phyloP scores from a whole-genome alignment of 2,329 filamentous ascomycete species.

The Colletotrichum phormii region DNA sequence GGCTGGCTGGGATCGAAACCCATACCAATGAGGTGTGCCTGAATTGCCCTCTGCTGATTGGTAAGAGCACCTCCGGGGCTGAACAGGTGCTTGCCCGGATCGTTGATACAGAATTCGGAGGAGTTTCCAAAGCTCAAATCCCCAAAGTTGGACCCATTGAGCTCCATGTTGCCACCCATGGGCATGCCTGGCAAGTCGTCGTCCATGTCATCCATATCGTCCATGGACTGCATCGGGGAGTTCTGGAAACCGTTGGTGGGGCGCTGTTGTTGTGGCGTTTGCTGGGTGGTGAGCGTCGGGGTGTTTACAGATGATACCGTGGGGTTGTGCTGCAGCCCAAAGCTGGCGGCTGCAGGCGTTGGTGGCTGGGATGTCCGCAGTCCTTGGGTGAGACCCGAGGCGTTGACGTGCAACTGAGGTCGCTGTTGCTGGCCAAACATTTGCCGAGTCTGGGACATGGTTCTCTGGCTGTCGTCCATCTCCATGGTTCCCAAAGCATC shows the following conservation, averaged over 20 bases:
- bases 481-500: constrained; percentile 78
- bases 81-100: constrained; percentile 93
- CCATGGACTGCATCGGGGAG: constrained; percentile 72
- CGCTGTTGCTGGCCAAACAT: constrained; percentile 74
- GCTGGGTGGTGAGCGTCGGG: constrained; percentile 86
- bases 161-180: constrained; percentile 71
- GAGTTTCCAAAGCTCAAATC: constrained; percentile 64
- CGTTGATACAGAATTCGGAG: constrained; percentile 79
- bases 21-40: constrained; percentile 77
- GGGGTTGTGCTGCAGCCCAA: constrained; percentile 89
- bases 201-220: constrained; percentile 78
- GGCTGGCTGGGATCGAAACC: constrained; percentile 81
- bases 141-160: constrained; percentile 63
- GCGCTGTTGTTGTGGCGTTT: constrained; percentile 65
- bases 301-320: constrained; percentile 98
- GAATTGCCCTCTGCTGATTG: constrained; percentile 70
- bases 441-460: constrained; percentile 77
- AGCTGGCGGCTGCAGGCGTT: constrained; percentile 82
- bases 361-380: constrained; percentile 87
- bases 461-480: constrained; percentile 70
- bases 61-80: constrained; percentile 82
- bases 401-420: constrained; percentile 84
- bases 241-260: constrained; percentile 51
- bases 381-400: constrained; percentile 80
- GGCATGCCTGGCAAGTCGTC: constrained; percentile 75